phyloP scores from a whole-genome alignment of 2,329 filamentous ascomycete species.

The Diaporthe nobilis region DNA sequence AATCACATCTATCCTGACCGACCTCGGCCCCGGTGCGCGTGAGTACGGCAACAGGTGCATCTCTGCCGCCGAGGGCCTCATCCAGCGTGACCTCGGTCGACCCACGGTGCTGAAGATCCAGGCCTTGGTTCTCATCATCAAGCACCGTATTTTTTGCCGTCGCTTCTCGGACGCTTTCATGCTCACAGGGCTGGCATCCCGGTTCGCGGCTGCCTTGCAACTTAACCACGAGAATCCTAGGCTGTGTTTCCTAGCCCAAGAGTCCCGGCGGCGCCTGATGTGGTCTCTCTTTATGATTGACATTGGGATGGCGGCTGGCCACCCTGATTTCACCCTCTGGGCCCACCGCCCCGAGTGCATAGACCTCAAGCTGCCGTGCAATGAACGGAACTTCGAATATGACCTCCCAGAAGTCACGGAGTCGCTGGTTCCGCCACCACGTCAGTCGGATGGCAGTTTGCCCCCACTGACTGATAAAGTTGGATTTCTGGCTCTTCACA shows the following conservation, averaged over 20 bases:
- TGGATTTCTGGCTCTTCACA: conserved; percentile 69
- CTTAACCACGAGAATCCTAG: conserved; percentile 64
- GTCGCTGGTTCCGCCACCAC: conserved; percentile 59
- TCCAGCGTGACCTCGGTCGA: conserved; percentile 67
- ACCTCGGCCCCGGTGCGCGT: conserved; percentile 65
- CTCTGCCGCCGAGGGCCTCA: conserved; percentile 67
- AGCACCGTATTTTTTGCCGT: conserved; percentile 61
- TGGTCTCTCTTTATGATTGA: conserved; percentile 65
- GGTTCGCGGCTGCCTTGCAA: conserved; percentile 63
- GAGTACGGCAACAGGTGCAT: conserved; percentile 69
- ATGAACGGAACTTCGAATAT: conserved; percentile 68
- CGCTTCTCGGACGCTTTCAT: conserved; percentile 63
- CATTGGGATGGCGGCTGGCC: conserved; percentile 61
- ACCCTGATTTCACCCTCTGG: conserved; percentile 62
- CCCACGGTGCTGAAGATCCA: conserved; percentile 70
- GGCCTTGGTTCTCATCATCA: conserved; percentile 61
- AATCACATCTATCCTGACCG: conserved; percentile 69
- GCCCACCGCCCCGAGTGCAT: conserved; percentile 56
- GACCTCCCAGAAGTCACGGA: conserved; percentile 70
- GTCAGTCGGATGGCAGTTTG: conserved; percentile 57
- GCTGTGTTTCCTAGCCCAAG: conserved; percentile 59
- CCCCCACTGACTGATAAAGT: conserved; percentile 66
- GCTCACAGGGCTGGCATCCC: conserved; percentile 60
- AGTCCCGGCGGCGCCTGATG: conserved; percentile 61
- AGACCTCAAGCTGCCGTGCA: conserved; percentile 63